Conservation (phyloP, 306 rosid species). For the Coriaria nepalensis region DNA sequence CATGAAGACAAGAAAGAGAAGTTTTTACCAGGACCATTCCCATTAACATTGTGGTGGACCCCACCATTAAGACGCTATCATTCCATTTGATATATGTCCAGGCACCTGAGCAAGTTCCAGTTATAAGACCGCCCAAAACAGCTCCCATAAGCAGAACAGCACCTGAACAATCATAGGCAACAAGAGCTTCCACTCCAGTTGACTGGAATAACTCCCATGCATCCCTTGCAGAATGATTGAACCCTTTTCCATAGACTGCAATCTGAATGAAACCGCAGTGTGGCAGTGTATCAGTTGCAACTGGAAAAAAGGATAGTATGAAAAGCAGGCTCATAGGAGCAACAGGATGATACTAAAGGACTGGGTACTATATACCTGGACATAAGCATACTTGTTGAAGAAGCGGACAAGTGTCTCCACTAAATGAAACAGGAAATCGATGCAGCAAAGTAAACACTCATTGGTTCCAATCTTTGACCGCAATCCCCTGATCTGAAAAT, state of each 20-base stretch:
- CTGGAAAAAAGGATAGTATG: background rate
- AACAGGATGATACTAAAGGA: background rate
- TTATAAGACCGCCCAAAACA: constrained; percentile 65
- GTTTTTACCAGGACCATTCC: constrained; percentile 84
- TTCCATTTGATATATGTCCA: constrained; percentile 85
- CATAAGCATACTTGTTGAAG: constrained; percentile 97
- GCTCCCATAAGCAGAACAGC: constrained; percentile 90
- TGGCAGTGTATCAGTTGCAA: background rate
- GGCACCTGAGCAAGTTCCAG: constrained; percentile 88
- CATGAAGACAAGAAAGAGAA: background rate
- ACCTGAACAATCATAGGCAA: constrained; percentile 95
- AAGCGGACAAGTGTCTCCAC: constrained; percentile 96
- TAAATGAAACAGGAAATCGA: constrained; percentile 89
- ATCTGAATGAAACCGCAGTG: constrained; percentile 46
- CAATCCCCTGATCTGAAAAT: constrained; percentile 69
- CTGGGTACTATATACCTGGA: constrained; percentile 46
- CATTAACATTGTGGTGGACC: constrained; percentile 87
- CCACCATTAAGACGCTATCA: constrained; percentile 76
- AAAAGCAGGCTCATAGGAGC: too few relatives aligned
- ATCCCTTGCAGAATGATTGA: constrained; percentile 92
- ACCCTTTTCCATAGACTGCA: constrained; percentile 84
- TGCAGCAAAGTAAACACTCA: constrained; percentile 92
- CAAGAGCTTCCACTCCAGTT: constrained; percentile 88
- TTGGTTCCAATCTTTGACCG: constrained; percentile 90
- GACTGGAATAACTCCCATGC: constrained; percentile 99